Evolutionary conservation across 345 rosid species (phyloP).

Genomic region (Fremontodendron californicum): DNA sequence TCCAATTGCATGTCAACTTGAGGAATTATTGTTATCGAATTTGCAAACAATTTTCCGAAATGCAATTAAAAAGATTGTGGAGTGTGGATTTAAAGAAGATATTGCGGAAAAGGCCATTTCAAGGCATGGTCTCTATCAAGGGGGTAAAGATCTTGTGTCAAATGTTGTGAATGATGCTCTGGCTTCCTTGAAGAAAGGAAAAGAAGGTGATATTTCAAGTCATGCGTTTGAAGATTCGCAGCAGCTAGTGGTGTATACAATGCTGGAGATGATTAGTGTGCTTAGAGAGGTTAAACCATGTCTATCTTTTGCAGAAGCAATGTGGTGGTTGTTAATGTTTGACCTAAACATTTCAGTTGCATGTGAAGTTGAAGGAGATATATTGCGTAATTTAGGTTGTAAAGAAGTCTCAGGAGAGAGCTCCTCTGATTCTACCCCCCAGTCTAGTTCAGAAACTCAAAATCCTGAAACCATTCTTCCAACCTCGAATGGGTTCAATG

Average conservation of each 20-base stretch:
- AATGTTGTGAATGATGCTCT: conserved; percentile 37
- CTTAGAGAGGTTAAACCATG: conserved; percentile 33
- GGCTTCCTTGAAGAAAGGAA: conserved; percentile 22
- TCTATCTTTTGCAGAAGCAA: conserved; percentile 28
- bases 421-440: conserved; percentile 12
- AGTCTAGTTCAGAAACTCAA: background rate
- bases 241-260: conserved; percentile 33
- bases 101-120: conserved; percentile 37
- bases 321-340: conserved; percentile 37
- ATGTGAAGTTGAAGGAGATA: conserved; percentile 24
- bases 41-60: conserved; percentile 31
- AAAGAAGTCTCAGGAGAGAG: conserved; percentile 10
- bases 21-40: conserved; percentile 21
- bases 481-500: conserved; percentile 5
- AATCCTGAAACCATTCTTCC: background rate
- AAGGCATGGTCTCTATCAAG: conserved; percentile 39
- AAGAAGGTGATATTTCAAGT: conserved; percentile 14
- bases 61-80: conserved; percentile 40
- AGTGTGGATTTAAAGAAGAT: conserved; percentile 43
- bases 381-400: conserved; percentile 8
- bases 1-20: conserved; percentile 26
- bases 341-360: conserved; percentile 35
- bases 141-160: conserved; percentile 37
- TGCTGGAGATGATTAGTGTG: conserved; percentile 35
- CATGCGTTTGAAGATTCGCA: conserved; percentile 38